phyloP scores from a whole-genome alignment of 768 basidiomycete species.

The Phanerochaete carnosa region DNA sequence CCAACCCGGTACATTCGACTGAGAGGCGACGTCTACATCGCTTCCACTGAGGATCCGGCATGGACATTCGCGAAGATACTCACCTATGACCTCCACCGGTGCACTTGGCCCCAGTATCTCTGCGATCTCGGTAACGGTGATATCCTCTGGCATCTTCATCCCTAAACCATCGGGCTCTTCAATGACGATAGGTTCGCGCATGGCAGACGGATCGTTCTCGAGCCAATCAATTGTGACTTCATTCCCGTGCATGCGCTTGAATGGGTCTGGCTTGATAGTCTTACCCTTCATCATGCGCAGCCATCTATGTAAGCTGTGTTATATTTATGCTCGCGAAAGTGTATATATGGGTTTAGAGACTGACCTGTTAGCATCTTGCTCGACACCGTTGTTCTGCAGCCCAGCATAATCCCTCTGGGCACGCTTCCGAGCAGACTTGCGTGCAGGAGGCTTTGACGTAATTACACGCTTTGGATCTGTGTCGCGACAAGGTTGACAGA shows the following conservation, averaged over 20 bases:
- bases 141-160: conserved; percentile 82
- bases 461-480: conserved; percentile 60
- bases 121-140: conserved; percentile 81
- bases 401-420: conserved; percentile 77
- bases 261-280: conserved; percentile 55
- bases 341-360: not conserved
- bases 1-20: conserved; percentile 86
- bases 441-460: conserved; percentile 72
- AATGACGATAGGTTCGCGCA: conserved; percentile 82
- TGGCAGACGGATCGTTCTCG: conserved; percentile 63
- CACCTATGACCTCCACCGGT: conserved; percentile 91
- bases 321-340: not conserved
- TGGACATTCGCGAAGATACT: conserved; percentile 16
- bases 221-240: conserved; percentile 77
- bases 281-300: conserved; percentile 66
- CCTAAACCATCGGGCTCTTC: conserved; percentile 78
- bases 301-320: conserved; percentile 37
- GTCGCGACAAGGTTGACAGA: conserved; percentile 60
- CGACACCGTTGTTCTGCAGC: conserved; percentile 54
- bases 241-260: conserved; percentile 62
- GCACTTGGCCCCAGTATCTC: conserved; percentile 73
- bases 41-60: conserved; percentile 8
- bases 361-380: conserved; percentile 54
- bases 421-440: conserved; percentile 79
- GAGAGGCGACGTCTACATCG: conserved; percentile 76